These are phyloP conservation scores for Crataegus laevigata DNA, from an alignment of 306 rosid species.

Conservation along the genomic window DNA sequence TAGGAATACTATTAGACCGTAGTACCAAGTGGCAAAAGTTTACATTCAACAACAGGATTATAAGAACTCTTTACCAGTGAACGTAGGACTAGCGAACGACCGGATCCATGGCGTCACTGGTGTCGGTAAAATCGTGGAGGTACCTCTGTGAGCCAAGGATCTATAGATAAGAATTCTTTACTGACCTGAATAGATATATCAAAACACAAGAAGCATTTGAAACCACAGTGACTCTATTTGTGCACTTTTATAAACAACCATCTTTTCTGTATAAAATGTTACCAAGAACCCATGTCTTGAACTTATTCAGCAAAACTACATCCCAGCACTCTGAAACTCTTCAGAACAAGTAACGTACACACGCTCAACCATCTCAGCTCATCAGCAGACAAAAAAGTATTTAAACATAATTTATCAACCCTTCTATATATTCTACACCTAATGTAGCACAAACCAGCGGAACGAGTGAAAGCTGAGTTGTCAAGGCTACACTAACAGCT, in stretches of 20 bases:
- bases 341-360: slow-evolving; percentile 13
- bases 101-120: too few relatives aligned
- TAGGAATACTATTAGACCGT: too few relatives aligned
- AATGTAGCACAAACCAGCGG: slow-evolving; percentile 6
- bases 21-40: too few relatives aligned
- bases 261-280: neutral
- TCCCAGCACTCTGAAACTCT: slow-evolving; percentile 5
- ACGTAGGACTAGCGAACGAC: too few relatives aligned
- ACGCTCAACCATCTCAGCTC: neutral
- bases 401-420: neutral
- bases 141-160: too few relatives aligned
- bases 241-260: neutral
- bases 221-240: neutral
- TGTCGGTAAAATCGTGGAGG: too few relatives aligned
- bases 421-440: neutral
- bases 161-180: too few relatives aligned
- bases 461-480: neutral
- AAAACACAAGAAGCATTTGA: neutral
- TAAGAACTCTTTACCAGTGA: too few relatives aligned
- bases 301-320: neutral
- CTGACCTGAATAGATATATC: too few relatives aligned
- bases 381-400: slow-evolving; percentile 17
- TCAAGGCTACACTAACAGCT: slow-evolving; percentile 14
- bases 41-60: too few relatives aligned
- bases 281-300: neutral